Evolutionary conservation across 192 early-diverging fungal species (phyloP), one percentile per base, ranked within the genome.

Genomic region (Linnemannia schmuckeri): DNA sequence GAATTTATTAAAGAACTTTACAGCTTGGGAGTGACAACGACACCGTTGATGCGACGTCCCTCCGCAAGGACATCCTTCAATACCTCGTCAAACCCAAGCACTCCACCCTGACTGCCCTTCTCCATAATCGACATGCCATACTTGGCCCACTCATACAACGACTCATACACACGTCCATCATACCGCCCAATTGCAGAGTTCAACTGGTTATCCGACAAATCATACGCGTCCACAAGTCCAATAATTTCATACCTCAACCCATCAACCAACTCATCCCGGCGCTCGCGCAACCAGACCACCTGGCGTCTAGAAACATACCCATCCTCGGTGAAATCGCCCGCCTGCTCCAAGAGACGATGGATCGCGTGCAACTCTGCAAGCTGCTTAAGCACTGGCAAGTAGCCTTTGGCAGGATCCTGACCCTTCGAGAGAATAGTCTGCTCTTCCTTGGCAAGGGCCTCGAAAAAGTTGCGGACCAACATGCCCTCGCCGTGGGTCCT

Each of bases 171-270:
- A 77, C 96, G 91, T 79, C 97, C 97, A 79, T 97, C 96, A 82
- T 93, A 94, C 72, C 95, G 92, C n/a, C 97, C 97, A 22, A 97
- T 89, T 8, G 97, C 96, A 76, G 95, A 95, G 89, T 94, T 96
- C 82, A 97, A 87, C 41, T 96, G 91, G 81, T 95, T 96, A 89
- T 97, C 97, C 33, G 95, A 93, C 89, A 94, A 93, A 73, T 95
- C 95, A 81, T 96, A 97, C 22, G 96, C 92, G 81, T 97, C 97
- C n/a, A 95, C 95, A n/a, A 96, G 83, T 10, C 94, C 91, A 80
- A 97, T 90, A 30, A 94, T 90, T 75, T 97, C 94, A 71, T 90
- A 88, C 72, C 96, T 91, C 33, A 97, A 77, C 27, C 83, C 83
- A 18, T 90, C 82, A 83, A 95, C 94, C 30, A 94, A 90, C 20